Percentiles rank a stretch among this genome's conserved stretches.
phyloP scores from a whole-genome alignment of 1,284 basidiomycete genomes.

The Heterobasidion irregulare region DNA sequence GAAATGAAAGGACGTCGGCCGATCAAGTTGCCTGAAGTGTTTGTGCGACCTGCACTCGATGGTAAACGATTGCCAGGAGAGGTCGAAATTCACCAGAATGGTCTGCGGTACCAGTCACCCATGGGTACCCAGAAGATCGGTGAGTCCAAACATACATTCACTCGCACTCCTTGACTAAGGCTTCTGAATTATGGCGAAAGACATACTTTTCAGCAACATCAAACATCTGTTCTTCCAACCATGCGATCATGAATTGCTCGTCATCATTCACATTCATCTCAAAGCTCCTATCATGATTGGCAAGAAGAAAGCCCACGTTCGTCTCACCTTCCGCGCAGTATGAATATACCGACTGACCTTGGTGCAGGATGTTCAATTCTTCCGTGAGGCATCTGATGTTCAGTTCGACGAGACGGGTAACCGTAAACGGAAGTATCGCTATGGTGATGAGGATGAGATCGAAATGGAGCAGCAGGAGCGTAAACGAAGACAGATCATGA shows the following conservation, averaged over 20 bases:
- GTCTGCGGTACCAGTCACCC: conserved; percentile 88
- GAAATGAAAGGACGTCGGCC: conserved; percentile 85
- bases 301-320: conserved; percentile 92
- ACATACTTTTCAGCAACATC: conserved; percentile 95
- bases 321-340: neutral
- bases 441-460: conserved; percentile 98
- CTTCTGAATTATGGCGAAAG: conserved; percentile 28
- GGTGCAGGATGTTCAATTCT: conserved; percentile 93
- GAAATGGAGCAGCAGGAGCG: conserved; percentile 98
- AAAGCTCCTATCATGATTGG: conserved; percentile 98
- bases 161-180: neutral
- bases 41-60: conserved; percentile 89
- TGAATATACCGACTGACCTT: conserved; percentile 1
- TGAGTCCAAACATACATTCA: conserved; percentile 25
- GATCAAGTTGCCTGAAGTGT: conserved; percentile 83
- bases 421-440: conserved; percentile 92
- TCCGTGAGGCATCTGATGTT: conserved; percentile 95
- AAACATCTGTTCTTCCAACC: conserved; percentile 99
- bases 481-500: conserved; percentile 80
- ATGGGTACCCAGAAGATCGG: conserved; percentile 87
- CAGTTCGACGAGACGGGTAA: conserved; percentile 99
- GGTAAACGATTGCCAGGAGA: conserved; percentile 92
- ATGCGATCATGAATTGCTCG: conserved; percentile 93
- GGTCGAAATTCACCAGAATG: conserved; percentile 97
- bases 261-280: conserved; percentile 91